A percentile compares a stretch with the other conserved stretches of the same genome.
Evolutionary conservation across 2,329 filamentous ascomycete species (phyloP).

Genomic region (Pseudocercospora crystallina): DNA sequence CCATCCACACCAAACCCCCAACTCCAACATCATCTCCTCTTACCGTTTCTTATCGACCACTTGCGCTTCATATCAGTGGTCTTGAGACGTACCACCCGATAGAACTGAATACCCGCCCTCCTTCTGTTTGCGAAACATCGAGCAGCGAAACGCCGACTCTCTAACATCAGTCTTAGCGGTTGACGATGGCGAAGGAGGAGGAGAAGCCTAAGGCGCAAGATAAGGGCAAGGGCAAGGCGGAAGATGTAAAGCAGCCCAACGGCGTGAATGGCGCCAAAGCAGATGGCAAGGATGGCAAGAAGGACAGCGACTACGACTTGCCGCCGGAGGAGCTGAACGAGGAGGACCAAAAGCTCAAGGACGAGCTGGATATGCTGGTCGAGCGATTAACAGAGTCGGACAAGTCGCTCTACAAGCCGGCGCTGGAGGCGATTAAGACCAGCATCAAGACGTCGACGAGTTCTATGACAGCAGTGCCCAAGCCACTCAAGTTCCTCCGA

Average conservation of each 20-base stretch:
- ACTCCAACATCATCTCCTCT: conserved; percentile 3
- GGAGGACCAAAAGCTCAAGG: conserved; percentile 97
- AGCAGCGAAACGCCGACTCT: not conserved
- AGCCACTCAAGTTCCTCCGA: conserved; percentile 95
- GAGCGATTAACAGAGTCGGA: conserved; percentile 91
- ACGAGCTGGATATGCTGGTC: conserved; percentile 95
- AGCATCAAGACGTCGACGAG: conserved; percentile 99
- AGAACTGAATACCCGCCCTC: not conserved
- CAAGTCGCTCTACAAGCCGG: conserved; percentile 81
- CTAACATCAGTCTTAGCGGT: not conserved
- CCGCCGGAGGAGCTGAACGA: conserved; percentile 87
- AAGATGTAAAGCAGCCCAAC: conserved; percentile 64
- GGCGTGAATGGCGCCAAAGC: conserved; percentile 53
- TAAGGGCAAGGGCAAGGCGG: conserved; percentile 94
- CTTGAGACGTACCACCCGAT: too few species aligned
- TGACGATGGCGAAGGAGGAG: conserved; percentile 85
- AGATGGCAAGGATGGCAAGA: conserved; percentile 65
- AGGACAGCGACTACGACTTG: conserved; percentile 72
- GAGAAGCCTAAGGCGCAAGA: conserved; percentile 80
- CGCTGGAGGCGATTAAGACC: conserved; percentile 93
- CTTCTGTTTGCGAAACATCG: not conserved
- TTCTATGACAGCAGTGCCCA: conserved; percentile 98
- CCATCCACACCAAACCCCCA: not conserved
- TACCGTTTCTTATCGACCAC: too few species aligned
- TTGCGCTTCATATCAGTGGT: too few species aligned